Base-by-base conservation (phyloP, 2,329 filamentous ascomycete species). In the Colletotrichum destructivum region DNA sequence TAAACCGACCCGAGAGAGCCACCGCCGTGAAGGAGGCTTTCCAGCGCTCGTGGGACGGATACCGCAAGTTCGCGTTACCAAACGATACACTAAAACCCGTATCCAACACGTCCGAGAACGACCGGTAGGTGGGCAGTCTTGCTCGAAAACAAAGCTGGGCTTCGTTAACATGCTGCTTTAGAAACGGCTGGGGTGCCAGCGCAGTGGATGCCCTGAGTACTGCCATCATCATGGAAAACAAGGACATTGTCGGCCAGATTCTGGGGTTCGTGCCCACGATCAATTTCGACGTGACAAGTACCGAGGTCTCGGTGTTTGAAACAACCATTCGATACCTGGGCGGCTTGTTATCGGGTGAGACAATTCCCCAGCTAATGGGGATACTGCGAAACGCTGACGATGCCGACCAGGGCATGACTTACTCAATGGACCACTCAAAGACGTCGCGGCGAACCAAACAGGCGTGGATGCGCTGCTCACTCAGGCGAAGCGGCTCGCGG, bases 291-390 rank as follows among this genome's bases (percentile, higher is more conserved):
- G 83, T 85, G 13, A 93, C 92, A 1, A 77, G 85, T 2, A 81
- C 85, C 1, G 81, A 85, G 12, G 90, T 97, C 60, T 96, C 92
- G 47, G 82, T 98, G 9, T 98, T 98, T 77, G 95, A 98, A 82
- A 97, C 94, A 0, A 98, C 94, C 0, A 97, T 98, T 77, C 91
- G 95, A 38, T 97, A 97, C 77, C 83, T 98, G 1, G 95, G 90
- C 12, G 95, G 94, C 18, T 86, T 98, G 76, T 79, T 98, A 11
- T 93, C 94, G 2, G 93, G 91, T 88, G 76, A 74, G 76, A 56
- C 23, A 16, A 6, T 21, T 31, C 21, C 21, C 31, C 31, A n/a
- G 2, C 23, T 49, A n/a, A 13, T 18, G 4, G 3, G 11, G 21
- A 31, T 49, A 4, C 3, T 8, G 35, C 12, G 38, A 26, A 35